Evolutionary conservation across 2,329 filamentous ascomycete genomes (phyloP).

Genomic region (Capronia epimyces): DNA sequence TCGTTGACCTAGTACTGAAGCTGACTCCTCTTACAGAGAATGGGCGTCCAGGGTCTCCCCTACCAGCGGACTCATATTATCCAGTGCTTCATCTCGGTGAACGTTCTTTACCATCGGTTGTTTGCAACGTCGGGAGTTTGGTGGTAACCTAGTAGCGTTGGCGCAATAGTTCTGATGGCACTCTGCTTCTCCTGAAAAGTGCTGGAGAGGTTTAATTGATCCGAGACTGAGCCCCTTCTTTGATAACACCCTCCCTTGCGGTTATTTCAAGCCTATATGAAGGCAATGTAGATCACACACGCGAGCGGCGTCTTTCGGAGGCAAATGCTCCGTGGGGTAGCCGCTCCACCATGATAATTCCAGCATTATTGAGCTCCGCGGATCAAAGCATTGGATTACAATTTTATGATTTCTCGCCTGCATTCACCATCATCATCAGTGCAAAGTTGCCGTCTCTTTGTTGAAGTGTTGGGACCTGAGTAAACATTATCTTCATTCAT

Average conservation of each 20-base stretch:
- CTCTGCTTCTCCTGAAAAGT: not conserved
- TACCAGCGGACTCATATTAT: slow-evolving; percentile 41
- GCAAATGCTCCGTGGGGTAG: not conserved
- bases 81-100: slow-evolving; percentile 1
- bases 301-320: too few species aligned
- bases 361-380: not conserved
- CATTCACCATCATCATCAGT: not conserved
- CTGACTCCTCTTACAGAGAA: slow-evolving; percentile 36
- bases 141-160: slow-evolving; percentile 1
- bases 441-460: too few species aligned
- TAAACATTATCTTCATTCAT: not conserved
- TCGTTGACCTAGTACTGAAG: slow-evolving; percentile 1
- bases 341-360: not conserved
- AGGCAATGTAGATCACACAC: too few species aligned
- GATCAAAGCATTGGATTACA: not conserved
- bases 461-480: not conserved
- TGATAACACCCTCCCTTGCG: not conserved
- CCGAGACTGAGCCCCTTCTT: not conserved
- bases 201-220: not conserved
- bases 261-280: too few species aligned
- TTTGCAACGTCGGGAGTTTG: not conserved
- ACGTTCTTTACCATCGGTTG: not conserved
- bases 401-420: not conserved
- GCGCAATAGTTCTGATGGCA: not conserved
- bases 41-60: slow-evolving; percentile 48